These are phyloP conservation scores for Trichoderma sp. DNA, from an alignment of 2,329 filamentous ascomycete genomes.

Conservation along the genomic window DNA sequence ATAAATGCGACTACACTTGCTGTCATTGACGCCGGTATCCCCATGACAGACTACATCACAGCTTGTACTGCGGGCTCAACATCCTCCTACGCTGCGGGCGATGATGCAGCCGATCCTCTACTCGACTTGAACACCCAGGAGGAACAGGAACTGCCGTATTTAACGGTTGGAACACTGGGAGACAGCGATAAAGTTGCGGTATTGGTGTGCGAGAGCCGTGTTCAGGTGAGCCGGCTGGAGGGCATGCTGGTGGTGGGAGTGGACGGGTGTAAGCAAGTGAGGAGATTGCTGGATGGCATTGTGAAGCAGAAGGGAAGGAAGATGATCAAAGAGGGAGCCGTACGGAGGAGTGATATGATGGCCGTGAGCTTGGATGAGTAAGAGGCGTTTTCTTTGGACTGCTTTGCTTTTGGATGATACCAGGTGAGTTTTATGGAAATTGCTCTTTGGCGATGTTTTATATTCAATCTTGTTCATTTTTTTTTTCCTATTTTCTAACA, in stretches of 20 bases:
- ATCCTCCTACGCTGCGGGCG: constrained; percentile 64
- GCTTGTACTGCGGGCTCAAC: constrained; percentile 87
- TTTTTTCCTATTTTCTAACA: constrained; percentile 9
- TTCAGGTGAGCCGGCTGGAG: constrained; percentile 81
- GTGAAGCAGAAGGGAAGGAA: constrained; percentile 71
- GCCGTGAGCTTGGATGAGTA: constrained; percentile 56
- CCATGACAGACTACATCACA: constrained; percentile 89
- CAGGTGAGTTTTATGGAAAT: constrained; percentile 20
- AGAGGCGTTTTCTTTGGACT: not conserved
- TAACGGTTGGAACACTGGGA: constrained; percentile 83
- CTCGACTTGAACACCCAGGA: constrained; percentile 79
- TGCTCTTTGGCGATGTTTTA: not conserved
- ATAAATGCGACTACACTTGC: constrained; percentile 91
- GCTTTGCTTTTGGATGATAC: constrained; percentile 11
- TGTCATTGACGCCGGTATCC: constrained; percentile 90
- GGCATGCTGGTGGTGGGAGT: constrained; percentile 91
- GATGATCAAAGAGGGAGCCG: constrained; percentile 62
- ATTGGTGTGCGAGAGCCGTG: constrained; percentile 82
- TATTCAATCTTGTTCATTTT: constrained; percentile 12
- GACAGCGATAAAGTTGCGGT: constrained; percentile 75
- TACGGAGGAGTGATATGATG: constrained; percentile 53
- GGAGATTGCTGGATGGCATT: constrained; percentile 77
- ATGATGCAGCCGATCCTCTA: constrained; percentile 74
- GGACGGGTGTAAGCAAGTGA: constrained; percentile 87
- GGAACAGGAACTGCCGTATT: constrained; percentile 83